A percentile compares a stretch with the other conserved stretches of the same genome.
Conservation (phyloP, 768 basidiomycete species). For the Mycena maculata region DNA sequence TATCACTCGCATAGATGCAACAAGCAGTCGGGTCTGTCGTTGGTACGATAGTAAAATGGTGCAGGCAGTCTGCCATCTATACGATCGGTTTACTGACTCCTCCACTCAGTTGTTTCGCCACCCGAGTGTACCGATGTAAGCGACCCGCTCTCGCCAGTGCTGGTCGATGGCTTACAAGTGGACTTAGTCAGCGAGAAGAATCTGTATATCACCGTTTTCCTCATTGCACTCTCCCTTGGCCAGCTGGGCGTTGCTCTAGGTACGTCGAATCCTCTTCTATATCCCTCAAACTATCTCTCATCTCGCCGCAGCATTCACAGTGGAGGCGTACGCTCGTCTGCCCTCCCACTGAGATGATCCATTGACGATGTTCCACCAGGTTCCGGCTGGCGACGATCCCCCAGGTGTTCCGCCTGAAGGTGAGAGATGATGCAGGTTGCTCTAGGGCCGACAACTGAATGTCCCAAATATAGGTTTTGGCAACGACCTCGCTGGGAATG, state of each 20-base stretch:
- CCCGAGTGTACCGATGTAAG: constrained; percentile 76
- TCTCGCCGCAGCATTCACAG: constrained; percentile 54
- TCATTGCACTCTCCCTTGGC: constrained; percentile 58
- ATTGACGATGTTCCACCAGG: constrained; percentile 42
- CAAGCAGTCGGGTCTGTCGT: constrained; percentile 54
- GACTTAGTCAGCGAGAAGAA: constrained; percentile 68
- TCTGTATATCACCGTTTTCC: constrained; percentile 59
- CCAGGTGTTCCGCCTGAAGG: too few relatives aligned
- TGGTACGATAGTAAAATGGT: constrained; percentile 65
- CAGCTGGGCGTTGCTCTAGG: constrained; percentile 65
- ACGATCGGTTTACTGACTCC: not conserved
- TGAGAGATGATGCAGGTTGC: too few relatives aligned
- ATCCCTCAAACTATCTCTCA: not conserved
- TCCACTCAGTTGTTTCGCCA: constrained; percentile 60
- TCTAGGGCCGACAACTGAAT: too few relatives aligned
- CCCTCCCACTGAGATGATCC: constrained; percentile 44
- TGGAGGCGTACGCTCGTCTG: constrained; percentile 54
- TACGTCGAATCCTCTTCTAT: constrained; percentile 38
- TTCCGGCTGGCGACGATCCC: constrained; percentile 60
- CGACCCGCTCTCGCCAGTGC: not conserved
- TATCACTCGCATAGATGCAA: constrained; percentile 57
- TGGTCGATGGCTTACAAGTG: not conserved
- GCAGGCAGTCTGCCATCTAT: not conserved
- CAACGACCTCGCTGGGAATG: constrained; percentile 64
- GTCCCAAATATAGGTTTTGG: too few relatives aligned